Base-by-base conservation (phyloP, 495 filamentous ascomycete genomes). In the Hypoxylon lienhwacheense region DNA sequence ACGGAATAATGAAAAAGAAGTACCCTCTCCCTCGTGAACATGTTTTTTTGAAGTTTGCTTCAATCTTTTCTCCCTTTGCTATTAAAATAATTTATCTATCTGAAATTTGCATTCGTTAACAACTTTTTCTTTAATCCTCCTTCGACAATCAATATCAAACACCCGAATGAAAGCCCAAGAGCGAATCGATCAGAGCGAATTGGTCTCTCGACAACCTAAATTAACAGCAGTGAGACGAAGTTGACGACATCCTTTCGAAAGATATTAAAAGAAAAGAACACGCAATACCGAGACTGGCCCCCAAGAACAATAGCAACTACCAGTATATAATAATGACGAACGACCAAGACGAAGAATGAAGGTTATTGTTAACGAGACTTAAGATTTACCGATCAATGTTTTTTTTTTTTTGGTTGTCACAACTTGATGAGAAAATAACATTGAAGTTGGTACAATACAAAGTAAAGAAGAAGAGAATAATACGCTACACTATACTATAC, bases 1-100 rank as follows among this genome's bases (percentile, higher is more conserved):
- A 55, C 46, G 51, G n/a, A n/a, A n/a, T n/a, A n/a, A n/a, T n/a
- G n/a, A n/a, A 61, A 50, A 53, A 61, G 57, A 60, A 50, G 40
- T 41, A 49, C n/a, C 12, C 24, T 31, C 29, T 41, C 21, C 24
- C 29, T 36, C 22, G 42, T 45, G 15, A 20, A 45, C 34, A 55
- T 61, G 47, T 46, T 33, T 36, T 31, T 31, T 24, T 22, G 22
- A 45, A 44, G 39, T 51, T 50, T 46, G 34, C 33, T 34, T 51
- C 5, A 26, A 40, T 16, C 39, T 24, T 46, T 24, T 37, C 37
- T 50, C 28, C 40, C 50, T 46, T 44, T 22, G 35, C 32, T 34
- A 31, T n/a, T n/a, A n/a, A n/a, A n/a, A 41, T 45, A 50, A 53
- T 36, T 47, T 51, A 55, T 53, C 21, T 43, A 60, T 32, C 34